phyloP scores from a whole-genome alignment of 2,329 filamentous ascomycete species.

The Microdochium paspali region DNA sequence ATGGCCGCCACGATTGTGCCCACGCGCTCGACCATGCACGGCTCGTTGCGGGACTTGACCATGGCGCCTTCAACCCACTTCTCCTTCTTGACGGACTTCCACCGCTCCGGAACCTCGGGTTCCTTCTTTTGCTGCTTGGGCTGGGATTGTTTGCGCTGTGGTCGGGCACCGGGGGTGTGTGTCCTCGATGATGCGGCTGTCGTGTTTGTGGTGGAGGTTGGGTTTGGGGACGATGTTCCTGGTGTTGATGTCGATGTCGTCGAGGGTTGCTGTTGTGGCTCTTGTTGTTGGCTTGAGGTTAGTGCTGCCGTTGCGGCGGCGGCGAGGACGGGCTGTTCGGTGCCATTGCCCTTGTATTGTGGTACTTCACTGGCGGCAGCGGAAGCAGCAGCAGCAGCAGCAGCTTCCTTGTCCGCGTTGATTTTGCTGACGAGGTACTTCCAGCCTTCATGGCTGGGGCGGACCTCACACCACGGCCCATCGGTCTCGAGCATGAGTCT shows the following conservation, averaged over 20 bases:
- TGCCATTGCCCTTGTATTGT: neutral
- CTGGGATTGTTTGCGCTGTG: conserved; percentile 16
- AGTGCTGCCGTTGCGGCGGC: conserved; percentile 5
- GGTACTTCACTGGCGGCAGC: conserved; percentile 1
- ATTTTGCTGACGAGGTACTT: conserved; percentile 45
- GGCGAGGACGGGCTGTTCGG: conserved; percentile 3
- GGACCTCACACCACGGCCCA: conserved; percentile 94
- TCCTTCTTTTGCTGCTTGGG: conserved; percentile 48
- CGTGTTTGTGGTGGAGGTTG: neutral
- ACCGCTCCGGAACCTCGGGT: conserved; percentile 59
- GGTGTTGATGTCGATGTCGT: conserved; percentile 5
- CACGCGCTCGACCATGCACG: conserved; percentile 75
- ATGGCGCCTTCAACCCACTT: conserved; percentile 81
- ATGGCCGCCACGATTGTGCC: conserved; percentile 83
- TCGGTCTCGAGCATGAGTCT: conserved; percentile 92
- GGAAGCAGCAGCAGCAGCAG: conserved; percentile 14
- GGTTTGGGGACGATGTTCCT: neutral
- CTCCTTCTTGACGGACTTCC: conserved; percentile 89
- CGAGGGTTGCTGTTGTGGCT: conserved; percentile 6
- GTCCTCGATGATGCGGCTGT: conserved; percentile 14
- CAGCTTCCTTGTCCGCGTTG: conserved; percentile 14
- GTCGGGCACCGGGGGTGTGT: neutral
- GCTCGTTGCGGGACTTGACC: conserved; percentile 94
- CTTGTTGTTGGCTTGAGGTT: conserved; percentile 1
- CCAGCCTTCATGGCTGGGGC: conserved; percentile 78